Conservation (phyloP, 257 asterid species). For the Anisodus tanguticus region DNA sequence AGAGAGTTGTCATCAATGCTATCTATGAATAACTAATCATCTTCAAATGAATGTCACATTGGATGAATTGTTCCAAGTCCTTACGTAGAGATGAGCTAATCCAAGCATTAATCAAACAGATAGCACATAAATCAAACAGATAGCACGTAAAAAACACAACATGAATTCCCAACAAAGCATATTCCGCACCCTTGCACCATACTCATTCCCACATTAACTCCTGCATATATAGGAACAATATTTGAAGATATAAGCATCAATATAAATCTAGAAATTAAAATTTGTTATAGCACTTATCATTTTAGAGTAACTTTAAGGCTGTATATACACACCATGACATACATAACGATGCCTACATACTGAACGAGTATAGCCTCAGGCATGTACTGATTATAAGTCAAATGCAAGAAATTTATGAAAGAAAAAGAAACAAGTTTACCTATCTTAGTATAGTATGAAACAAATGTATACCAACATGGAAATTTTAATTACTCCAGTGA, state of each 20-base stretch:
- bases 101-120: slow-evolving; percentile 3
- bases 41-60: not conserved
- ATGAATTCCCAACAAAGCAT: slow-evolving; percentile 4
- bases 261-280: not conserved
- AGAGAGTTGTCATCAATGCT: slow-evolving; percentile 14
- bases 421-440: not conserved
- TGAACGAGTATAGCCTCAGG: not conserved
- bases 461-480: not conserved
- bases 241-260: slow-evolving; percentile 21
- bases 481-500: not conserved
- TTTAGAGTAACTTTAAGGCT: not conserved
- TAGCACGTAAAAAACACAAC: not conserved
- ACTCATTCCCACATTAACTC: not conserved
- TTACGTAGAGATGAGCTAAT: not conserved
- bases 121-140: slow-evolving; percentile 1
- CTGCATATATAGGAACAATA: slow-evolving; percentile 21
- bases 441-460: not conserved
- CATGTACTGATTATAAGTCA: slow-evolving; percentile 11
- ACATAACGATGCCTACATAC: slow-evolving; percentile 3
- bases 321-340: not conserved
- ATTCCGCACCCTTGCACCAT: slow-evolving; percentile 10
- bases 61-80: slow-evolving; percentile 1
- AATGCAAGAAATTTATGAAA: not conserved
- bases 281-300: not conserved
- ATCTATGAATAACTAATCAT: not conserved